Conservation (phyloP, 805 yeast genomes). For the Schwanniomyces occidentalis region DNA sequence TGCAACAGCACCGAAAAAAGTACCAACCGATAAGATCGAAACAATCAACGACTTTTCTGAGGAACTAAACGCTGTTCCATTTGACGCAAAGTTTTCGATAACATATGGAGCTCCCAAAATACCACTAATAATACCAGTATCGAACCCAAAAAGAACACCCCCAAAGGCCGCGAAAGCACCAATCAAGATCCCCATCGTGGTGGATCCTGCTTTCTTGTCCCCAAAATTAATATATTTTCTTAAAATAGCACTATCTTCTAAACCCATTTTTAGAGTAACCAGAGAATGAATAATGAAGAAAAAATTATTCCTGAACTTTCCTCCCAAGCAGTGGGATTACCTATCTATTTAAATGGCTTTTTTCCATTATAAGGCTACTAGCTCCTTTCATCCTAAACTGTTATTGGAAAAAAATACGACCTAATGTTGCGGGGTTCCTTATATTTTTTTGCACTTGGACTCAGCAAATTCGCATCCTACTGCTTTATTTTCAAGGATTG, state of each 20-base stretch:
- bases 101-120: slow-evolving; percentile 41
- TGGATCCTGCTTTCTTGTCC: slow-evolving; percentile 47
- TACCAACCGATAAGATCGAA: slow-evolving; percentile 38
- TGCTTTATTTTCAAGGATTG: too few relatives aligned
- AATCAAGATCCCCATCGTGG: slow-evolving; percentile 40
- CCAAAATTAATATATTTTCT: slow-evolving; percentile 43
- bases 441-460: too few relatives aligned
- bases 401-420: too few relatives aligned
- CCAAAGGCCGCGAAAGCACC: slow-evolving; percentile 43
- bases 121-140: slow-evolving; percentile 44
- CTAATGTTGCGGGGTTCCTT: too few relatives aligned
- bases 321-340: too few relatives aligned
- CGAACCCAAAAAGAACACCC: slow-evolving; percentile 43
- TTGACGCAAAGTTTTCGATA: slow-evolving; percentile 23
- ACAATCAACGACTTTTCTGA: slow-evolving; percentile 25
- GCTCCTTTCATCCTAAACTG: too few relatives aligned
- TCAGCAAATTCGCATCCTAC: too few relatives aligned
- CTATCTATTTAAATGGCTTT: too few relatives aligned
- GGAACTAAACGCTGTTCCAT: slow-evolving; percentile 15
- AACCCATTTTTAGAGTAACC: slow-evolving; percentile 42
- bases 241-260: slow-evolving; percentile 34
- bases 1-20: slow-evolving; percentile 38
- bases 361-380: too few relatives aligned
- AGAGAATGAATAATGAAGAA: too few relatives aligned
- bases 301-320: too few relatives aligned